Percentiles rank a stretch among this genome's conserved stretches.
Evolutionary conservation across 2,329 filamentous ascomycete species (phyloP).

Genomic region (Botrytis aclada): DNA sequence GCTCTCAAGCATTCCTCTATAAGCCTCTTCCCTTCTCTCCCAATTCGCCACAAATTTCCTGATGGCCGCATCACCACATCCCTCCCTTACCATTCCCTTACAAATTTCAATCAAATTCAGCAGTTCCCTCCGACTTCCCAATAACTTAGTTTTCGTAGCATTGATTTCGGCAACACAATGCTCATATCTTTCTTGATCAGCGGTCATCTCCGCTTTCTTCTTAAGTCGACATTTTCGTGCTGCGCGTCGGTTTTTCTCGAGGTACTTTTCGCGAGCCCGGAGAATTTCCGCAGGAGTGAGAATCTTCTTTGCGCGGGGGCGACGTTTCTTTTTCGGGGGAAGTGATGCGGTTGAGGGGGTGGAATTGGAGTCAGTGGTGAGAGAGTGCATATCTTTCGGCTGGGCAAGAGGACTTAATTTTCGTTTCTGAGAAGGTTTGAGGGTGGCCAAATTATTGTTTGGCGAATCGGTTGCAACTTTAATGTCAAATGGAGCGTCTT

Average conservation of each 20-base stretch:
- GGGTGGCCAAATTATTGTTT: not conserved
- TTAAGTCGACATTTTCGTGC: slow-evolving; percentile 10
- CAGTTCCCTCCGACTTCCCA: not conserved
- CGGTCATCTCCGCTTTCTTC: not conserved
- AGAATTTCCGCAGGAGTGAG: not conserved
- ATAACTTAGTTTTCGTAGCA: not conserved
- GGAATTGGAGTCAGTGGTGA: not conserved
- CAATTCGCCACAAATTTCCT: not conserved
- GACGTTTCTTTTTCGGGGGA: not conserved
- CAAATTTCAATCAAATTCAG: not conserved
- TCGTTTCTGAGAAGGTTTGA: not conserved
- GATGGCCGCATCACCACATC: not conserved
- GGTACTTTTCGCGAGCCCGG: not conserved
- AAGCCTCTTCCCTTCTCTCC: slow-evolving; percentile 3
- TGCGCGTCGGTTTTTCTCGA: slow-evolving; percentile 3
- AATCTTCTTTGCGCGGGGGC: not conserved
- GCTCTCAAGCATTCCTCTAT: slow-evolving; percentile 2
- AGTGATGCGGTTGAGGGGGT: not conserved
- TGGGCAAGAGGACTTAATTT: not conserved
- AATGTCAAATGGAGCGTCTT: not conserved
- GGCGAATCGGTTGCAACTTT: not conserved
- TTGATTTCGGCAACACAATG: not conserved
- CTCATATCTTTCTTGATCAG: not conserved
- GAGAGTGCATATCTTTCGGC: not conserved
- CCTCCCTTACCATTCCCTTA: not conserved